These are phyloP conservation scores for Phytophthora nicotianae DNA, from an alignment of 352 stramenopile genomes.

Conservation along the genomic window DNA sequence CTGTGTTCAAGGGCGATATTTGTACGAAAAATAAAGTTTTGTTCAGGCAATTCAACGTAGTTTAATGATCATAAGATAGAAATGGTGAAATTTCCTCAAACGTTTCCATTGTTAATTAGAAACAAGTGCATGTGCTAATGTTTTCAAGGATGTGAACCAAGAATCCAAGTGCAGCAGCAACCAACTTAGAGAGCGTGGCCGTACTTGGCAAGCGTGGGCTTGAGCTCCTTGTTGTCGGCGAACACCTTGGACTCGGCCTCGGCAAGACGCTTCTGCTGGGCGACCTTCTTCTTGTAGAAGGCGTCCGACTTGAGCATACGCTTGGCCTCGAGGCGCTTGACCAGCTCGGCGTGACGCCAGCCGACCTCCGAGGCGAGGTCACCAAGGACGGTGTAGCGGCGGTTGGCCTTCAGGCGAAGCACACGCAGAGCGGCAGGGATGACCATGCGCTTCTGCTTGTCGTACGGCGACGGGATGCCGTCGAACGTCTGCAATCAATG, in stretches of 20 bases:
- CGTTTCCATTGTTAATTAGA: constrained; percentile 43
- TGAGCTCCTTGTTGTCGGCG: constrained; percentile 83
- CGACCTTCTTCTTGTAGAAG: constrained; percentile 98
- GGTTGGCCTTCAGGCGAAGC: constrained; percentile 94
- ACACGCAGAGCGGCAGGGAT: constrained; percentile 96
- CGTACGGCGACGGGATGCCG: constrained; percentile 97
- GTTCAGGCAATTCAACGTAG: no score
- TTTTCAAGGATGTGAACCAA: constrained; percentile 34
- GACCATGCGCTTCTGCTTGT: constrained; percentile 99
- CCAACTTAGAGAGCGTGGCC: constrained; percentile 75
- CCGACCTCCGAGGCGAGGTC: constrained; percentile 95
- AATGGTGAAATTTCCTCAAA: constrained; percentile 42
- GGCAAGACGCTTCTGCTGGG: constrained; percentile 88
- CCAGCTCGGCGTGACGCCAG: constrained; percentile 97
- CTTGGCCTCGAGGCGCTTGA: constrained; percentile 94
- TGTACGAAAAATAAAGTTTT: no score
- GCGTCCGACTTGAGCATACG: constrained; percentile 94
- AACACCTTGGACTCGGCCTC: constrained; percentile 92
- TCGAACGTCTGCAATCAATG: constrained; percentile 91
- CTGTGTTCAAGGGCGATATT: background rate
- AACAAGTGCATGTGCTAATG: constrained; percentile 35
- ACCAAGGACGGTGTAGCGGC: constrained; percentile 96
- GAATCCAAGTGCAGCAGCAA: constrained; percentile 29
- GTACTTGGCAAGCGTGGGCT: constrained; percentile 84
- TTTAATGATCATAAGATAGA: no score